Evolutionary conservation across 1,284 basidiomycete genomes (phyloP).

Genomic region (Baeospora myosura): DNA sequence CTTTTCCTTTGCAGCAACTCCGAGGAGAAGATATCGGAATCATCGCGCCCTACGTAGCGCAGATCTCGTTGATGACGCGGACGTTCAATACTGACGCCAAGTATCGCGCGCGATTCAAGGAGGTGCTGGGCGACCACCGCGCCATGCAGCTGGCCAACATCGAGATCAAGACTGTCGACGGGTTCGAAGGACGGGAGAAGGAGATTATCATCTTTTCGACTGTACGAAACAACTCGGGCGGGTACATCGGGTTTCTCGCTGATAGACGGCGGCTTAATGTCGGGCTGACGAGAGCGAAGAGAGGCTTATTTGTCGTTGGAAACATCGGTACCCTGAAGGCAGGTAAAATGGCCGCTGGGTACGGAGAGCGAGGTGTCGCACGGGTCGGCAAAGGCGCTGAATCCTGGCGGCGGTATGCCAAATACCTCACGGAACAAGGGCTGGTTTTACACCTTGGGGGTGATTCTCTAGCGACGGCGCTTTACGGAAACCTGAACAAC

Average conservation of each 20-base stretch:
- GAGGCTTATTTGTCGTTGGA: constrained; percentile 78
- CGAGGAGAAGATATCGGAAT: constrained; percentile 74
- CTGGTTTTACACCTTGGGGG: constrained; percentile 47
- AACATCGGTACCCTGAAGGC: constrained; percentile 62
- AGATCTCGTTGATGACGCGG: constrained; percentile 65
- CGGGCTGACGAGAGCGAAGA: constrained; percentile 78
- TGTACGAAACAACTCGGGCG: constrained; percentile 69
- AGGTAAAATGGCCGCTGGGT: constrained; percentile 28
- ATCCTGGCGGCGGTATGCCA: constrained; percentile 54
- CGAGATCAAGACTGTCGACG: constrained; percentile 86
- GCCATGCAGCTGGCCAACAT: constrained; percentile 57
- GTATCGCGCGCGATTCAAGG: constrained; percentile 44
- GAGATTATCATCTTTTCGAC: constrained; percentile 88
- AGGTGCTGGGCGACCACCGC: constrained; percentile 55
- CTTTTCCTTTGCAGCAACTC: constrained; percentile 39
- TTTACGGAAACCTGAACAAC: constrained; percentile 41
- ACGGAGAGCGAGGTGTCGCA: constrained; percentile 10
- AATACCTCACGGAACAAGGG: constrained; percentile 42
- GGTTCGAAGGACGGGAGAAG: constrained; percentile 92
- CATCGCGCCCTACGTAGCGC: constrained; percentile 82
- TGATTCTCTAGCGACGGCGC: constrained; percentile 31
- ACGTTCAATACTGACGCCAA: constrained; percentile 49
- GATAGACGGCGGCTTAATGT: constrained; percentile 85
- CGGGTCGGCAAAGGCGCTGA: constrained; percentile 39
- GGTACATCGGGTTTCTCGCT: constrained; percentile 84